Percentiles rank a stretch among this genome's conserved stretches.
Conservation (phyloP, 2,329 filamentous ascomycete genomes). For the Venturia asperata region DNA sequence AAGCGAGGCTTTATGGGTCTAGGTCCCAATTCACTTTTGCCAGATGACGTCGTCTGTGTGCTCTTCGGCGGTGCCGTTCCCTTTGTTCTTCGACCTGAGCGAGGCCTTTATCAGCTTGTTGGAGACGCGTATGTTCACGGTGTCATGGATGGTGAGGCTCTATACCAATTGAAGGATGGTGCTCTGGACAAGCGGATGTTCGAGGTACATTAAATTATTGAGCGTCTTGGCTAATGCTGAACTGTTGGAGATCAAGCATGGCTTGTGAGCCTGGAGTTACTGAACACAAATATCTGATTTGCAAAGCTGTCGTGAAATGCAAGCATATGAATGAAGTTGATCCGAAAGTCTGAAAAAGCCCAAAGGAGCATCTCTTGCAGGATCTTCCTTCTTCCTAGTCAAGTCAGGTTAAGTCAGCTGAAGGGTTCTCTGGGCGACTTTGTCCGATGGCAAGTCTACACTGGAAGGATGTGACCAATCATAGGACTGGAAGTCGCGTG, state of each 20-base stretch:
- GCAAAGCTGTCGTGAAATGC: too few species aligned
- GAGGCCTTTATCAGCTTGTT: constrained; percentile 14
- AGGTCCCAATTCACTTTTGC: constrained; percentile 3
- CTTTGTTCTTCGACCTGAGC: constrained; percentile 15
- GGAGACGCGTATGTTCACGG: constrained; percentile 21
- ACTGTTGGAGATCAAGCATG: not conserved
- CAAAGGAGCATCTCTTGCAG: too few species aligned
- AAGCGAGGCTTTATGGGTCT: constrained; percentile 14
- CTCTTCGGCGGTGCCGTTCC: constrained; percentile 18
- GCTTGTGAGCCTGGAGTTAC: not conserved
- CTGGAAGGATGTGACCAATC: too few species aligned
- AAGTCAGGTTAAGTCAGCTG: too few species aligned
- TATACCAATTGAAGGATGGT: not conserved
- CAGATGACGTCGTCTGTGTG: constrained; percentile 11
- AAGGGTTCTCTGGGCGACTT: too few species aligned
- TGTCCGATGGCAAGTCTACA: too few species aligned
- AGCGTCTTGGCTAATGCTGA: not conserved
- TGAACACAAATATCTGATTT: not conserved
- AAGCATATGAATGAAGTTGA: too few species aligned
- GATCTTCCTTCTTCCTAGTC: too few species aligned
- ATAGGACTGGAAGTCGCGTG: too few species aligned
- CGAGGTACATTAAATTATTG: not conserved
- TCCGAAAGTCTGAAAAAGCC: too few species aligned
- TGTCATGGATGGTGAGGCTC: constrained; percentile 19
- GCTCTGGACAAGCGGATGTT: constrained; percentile 14